Conservation (phyloP, 768 basidiomycete species). For the Lentinula sp. region DNA sequence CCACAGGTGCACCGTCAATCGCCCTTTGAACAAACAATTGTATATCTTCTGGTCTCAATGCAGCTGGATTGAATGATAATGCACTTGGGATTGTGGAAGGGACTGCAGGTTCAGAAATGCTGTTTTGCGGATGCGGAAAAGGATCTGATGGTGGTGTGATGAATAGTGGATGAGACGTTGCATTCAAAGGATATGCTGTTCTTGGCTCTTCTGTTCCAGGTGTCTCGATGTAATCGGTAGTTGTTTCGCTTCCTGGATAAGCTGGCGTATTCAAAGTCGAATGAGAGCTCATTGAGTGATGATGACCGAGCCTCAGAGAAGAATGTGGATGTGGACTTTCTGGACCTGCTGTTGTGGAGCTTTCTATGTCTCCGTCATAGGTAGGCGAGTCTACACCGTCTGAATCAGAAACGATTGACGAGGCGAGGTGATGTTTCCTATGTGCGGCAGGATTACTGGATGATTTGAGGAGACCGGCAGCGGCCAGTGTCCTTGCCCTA, state of each 20-base stretch:
- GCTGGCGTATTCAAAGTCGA: conserved; percentile 46
- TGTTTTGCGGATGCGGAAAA: conserved; percentile 20
- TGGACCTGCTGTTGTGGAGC: conserved; percentile 56
- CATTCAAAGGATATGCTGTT: conserved; percentile 14
- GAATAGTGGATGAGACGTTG: conserved; percentile 6
- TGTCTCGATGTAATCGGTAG: background rate
- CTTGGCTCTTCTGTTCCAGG: background rate
- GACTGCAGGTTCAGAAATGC: conserved; percentile 32
- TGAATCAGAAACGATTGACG: conserved; percentile 56
- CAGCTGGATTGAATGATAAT: conserved; percentile 54
- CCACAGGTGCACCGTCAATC: conserved; percentile 58
- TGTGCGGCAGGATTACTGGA: conserved; percentile 16
- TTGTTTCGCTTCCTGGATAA: background rate
- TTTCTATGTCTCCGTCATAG: conserved; percentile 88
- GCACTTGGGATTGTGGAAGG: conserved; percentile 22
- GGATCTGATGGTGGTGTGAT: conserved; percentile 16
- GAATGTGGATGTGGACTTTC: conserved; percentile 21
- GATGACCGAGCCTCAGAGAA: conserved; percentile 21
- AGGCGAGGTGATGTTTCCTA: conserved; percentile 48
- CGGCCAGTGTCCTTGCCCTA: conserved; percentile 19
- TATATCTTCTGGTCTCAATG: conserved; percentile 71
- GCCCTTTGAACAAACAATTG: conserved; percentile 69
- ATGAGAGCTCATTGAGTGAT: conserved; percentile 40
- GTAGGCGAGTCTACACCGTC: conserved; percentile 81
- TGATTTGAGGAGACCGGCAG: conserved; percentile 15